These are phyloP conservation scores for Lachancea quebecensis DNA, from an alignment of 805 yeast genomes.

Conservation along the genomic window DNA sequence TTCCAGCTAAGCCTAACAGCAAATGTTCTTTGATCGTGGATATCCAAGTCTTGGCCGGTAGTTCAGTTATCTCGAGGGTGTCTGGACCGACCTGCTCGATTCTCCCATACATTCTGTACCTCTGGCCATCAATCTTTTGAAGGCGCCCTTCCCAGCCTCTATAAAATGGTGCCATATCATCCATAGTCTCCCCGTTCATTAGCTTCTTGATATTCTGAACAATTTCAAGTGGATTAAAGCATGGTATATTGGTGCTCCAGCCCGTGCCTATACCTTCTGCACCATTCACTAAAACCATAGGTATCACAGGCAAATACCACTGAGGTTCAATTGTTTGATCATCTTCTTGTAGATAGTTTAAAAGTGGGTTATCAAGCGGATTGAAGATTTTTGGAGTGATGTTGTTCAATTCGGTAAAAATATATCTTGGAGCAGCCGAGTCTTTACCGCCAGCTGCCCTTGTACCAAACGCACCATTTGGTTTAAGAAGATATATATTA, in stretches of 20 bases:
- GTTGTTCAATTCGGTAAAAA: conserved; percentile 74
- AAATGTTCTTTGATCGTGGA: conserved; percentile 80
- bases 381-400: conserved; percentile 73
- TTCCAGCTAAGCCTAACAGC: conserved; percentile 65
- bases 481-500: conserved; percentile 74
- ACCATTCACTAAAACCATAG: conserved; percentile 93
- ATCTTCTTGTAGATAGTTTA: conserved; percentile 81
- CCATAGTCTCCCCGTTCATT: conserved; percentile 64
- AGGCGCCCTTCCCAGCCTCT: conserved; percentile 90
- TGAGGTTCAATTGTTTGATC: conserved; percentile 92
- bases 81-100: conserved; percentile 75
- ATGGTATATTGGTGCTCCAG: conserved; percentile 92
- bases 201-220: conserved; percentile 65
- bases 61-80: conserved; percentile 81
- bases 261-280: conserved; percentile 99
- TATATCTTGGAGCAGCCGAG: conserved; percentile 96
- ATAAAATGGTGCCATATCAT: conserved; percentile 85
- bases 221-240: conserved; percentile 80
- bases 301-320: conserved; percentile 90
- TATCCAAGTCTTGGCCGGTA: conserved; percentile 93
- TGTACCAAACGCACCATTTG: conserved; percentile 95
- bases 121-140: conserved; percentile 56
- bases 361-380: conserved; percentile 70
- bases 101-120: conserved; percentile 68
- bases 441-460: conserved; percentile 97